A percentile compares a stretch with the other conserved stretches of the same genome.
Evolutionary conservation across 1,139 yeast species (phyloP).

Genomic region (Arxiozyma slooffiae): DNA sequence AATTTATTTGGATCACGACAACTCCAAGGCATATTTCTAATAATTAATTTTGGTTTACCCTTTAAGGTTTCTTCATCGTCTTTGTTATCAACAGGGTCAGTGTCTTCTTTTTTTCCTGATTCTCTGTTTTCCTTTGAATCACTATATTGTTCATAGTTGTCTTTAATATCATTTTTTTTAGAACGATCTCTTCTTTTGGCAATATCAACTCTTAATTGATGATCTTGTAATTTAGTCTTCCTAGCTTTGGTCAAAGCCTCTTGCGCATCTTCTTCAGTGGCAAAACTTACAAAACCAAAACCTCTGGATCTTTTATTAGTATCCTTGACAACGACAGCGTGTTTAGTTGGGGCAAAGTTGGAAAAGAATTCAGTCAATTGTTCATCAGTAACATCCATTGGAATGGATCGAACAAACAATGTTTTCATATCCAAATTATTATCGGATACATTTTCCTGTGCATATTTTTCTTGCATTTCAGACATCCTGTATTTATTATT

Average conservation of each 20-base stretch:
- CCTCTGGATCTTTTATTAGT: conserved; percentile 68
- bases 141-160: background rate
- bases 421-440: conserved; percentile 42
- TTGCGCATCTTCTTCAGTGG: conserved; percentile 73
- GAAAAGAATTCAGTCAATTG: conserved; percentile 77
- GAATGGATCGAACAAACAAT: conserved; percentile 75
- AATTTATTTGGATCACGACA: conserved; percentile 67
- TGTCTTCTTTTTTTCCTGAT: conserved; percentile 13
- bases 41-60: conserved; percentile 73
- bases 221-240: conserved; percentile 55
- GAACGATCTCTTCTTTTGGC: conserved; percentile 85
- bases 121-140: conserved; percentile 12
- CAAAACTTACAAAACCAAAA: conserved; percentile 90
- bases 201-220: conserved; percentile 65
- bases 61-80: conserved; percentile 41
- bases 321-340: conserved; percentile 85
- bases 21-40: conserved; percentile 94
- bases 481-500: conserved; percentile 2
- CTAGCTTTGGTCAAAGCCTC: conserved; percentile 64
- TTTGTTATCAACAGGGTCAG: conserved; percentile 15
- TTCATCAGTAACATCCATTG: conserved; percentile 70
- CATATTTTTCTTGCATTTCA: conserved; percentile 1
- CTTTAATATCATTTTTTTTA: conserved; percentile 5
- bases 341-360: conserved; percentile 88
- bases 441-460: conserved; percentile 8